Evolutionary conservation across 805 yeast genomes (phyloP), one percentile per base, ranked within the genome.

Genomic region (Priceomyces haplophilus): DNA sequence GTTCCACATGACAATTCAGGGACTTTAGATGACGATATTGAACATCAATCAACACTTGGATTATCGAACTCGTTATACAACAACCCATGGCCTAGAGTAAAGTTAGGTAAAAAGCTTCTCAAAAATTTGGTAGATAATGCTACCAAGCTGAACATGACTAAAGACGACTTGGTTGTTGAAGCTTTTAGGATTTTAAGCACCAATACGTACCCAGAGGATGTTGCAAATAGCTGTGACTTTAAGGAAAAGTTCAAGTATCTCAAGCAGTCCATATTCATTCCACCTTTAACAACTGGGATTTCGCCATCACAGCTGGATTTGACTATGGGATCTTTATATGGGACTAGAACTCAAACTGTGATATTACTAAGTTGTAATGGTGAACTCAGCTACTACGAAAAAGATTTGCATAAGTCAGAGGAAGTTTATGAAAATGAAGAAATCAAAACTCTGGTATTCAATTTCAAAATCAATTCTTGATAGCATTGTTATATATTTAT

Each of bases 311-410:
- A 10, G 52, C 37, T 15, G 10, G 17, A 34, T 37, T 44, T 37
- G 24, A 50, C 55, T 2, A 45, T 70, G 12, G 88, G 88, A 0
- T 61, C 68, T 17, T 80, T 70, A 53, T 90, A 88, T 56, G 97
- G 97, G 0, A 89, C 97, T 0, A 66, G 97, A 42, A 86, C 96
- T 0, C 96, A 89, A 59, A 88, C 95, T 0, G 76, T 88, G 1
- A 71, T 88, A 3, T 52, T 87, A 17, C 71, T 85, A 7, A 79
- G 78, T 54, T 73, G 69, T 44, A 54, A 31, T 72, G 86, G 53
- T 43, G 64, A 29, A 10, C 62, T 85, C 16, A 74, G 75, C 38
- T 86, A 85, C 59, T 65, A 76, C 11, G 96, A 89, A 56, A 67
- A 71, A 37, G 77, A 78, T 43, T 51, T 85, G 15, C 84, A 82